Conservation (phyloP, 495 filamentous ascomycete species). For the Xylaria cubensis region DNA sequence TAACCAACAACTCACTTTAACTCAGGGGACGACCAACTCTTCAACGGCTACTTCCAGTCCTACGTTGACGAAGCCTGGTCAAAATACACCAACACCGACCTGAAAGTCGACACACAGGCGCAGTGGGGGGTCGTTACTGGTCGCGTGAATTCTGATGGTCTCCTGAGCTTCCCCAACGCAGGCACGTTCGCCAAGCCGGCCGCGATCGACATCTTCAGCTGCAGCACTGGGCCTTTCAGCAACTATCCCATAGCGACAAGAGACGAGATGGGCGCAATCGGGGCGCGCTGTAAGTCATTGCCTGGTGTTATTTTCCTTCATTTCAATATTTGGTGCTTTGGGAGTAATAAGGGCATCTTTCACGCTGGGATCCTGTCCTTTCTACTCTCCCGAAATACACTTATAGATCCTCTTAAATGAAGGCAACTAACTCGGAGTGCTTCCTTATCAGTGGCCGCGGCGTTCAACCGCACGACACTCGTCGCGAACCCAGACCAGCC, state of each 20-base stretch:
- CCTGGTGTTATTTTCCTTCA: background rate
- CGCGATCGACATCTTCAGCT: conserved; percentile 71
- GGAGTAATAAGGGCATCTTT: background rate
- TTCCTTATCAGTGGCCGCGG: conserved; percentile 58
- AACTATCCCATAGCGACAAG: conserved; percentile 44
- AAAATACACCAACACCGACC: conserved; percentile 57
- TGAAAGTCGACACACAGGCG: conserved; percentile 70
- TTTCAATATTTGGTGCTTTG: background rate
- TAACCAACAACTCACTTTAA: conserved; percentile 1
- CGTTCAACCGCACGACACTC: conserved; percentile 71
- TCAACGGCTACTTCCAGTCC: conserved; percentile 65
- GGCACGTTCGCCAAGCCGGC: conserved; percentile 63
- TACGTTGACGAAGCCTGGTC: conserved; percentile 71
- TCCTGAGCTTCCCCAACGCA: conserved; percentile 58
- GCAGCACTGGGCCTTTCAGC: conserved; percentile 72
- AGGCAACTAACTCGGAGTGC: background rate
- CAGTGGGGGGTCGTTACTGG: conserved; percentile 56
- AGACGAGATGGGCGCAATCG: conserved; percentile 57
- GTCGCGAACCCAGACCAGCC: conserved; percentile 58
- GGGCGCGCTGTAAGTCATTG: conserved; percentile 53
- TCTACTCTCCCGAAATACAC: background rate
- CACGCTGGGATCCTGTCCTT: background rate
- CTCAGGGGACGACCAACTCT: conserved; percentile 55
- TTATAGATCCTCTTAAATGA: no score
- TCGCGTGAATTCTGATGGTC: conserved; percentile 50